Evolutionary conservation across 2,329 filamentous ascomycete genomes (phyloP), one percentile per base, ranked within the genome.

Genomic region (Epichloe amarillans): DNA sequence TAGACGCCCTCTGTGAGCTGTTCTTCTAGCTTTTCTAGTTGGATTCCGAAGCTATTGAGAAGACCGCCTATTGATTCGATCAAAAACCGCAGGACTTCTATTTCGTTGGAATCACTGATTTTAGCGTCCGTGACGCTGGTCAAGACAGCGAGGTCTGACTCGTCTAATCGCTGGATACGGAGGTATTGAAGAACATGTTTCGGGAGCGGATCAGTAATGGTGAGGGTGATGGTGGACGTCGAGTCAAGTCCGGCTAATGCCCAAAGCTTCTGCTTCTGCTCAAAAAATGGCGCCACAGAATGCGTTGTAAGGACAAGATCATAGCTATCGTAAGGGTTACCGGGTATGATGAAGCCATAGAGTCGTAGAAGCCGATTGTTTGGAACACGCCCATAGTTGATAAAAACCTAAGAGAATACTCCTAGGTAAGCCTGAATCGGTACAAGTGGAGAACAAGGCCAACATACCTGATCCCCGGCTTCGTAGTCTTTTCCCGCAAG

Each of bases 351-450:
- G 55, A 67, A 67, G 56, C 63, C 63, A 55, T 66, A 67, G 51
- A 67, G 63, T 58, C 63, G 62, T 55, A 66, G 58, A 53, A 67
- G 62, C 38, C 63, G 63, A 53, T 57, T 66, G 55, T 66, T 66
- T 43, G 63, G 60, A 55, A 66, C 55, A 49, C 53, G 40, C 17
- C 63, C 63, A 53, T 66, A 66, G 51, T 60, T 58, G 51, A 66
- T 66, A 50, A 64, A 65, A 50, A 63, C 58, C 62, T 64, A 3
- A 3, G 44, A 30, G 40, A 37, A 30, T n/a, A 30, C 14, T 19
- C 15, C 21, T 14, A 15, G 10, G 41, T 50, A 26, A 50, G 47
- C 38, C 12, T 23, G n/a, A 30, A 5, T 19, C 1, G 5, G 7
- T 35, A 30, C 30, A 6, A 30, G 14, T n/a, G 15, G 19, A 44